phyloP scores from a whole-genome alignment of 371 early-diverging fungal species.

The Lichtheimia hyalospora region DNA sequence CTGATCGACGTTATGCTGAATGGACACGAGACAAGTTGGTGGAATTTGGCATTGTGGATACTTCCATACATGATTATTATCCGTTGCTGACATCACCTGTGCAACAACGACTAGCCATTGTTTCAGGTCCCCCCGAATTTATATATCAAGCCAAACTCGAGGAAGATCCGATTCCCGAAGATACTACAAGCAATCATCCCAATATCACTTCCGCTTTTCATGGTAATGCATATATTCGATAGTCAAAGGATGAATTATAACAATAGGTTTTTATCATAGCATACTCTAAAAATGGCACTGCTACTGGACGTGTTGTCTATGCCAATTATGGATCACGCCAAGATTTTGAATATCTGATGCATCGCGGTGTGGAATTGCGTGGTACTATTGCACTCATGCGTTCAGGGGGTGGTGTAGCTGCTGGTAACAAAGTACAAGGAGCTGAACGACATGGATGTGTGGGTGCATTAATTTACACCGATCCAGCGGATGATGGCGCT shows the following conservation, averaged over 20 bases:
- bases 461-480: conserved; percentile 51
- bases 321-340: conserved; percentile 62
- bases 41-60: conserved; percentile 52
- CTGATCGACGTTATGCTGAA: conserved; percentile 46
- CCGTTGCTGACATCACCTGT: conserved; percentile 61
- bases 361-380: conserved; percentile 41
- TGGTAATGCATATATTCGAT: conserved; percentile 16
- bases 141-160: conserved; percentile 51
- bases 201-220: conserved; percentile 62
- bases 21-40: conserved; percentile 55
- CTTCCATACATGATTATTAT: conserved; percentile 55
- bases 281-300: conserved; percentile 62
- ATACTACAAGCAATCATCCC: conserved; percentile 49
- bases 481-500: conserved; percentile 23
- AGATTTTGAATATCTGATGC: conserved; percentile 56
- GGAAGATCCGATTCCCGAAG: conserved; percentile 59
- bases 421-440: conserved; percentile 59
- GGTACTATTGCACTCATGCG: conserved; percentile 62
- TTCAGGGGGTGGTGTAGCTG: conserved; percentile 56
- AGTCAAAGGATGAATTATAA: neutral
- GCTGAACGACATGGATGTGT: conserved; percentile 60
- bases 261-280: conserved; percentile 4
- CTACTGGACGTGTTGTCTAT: conserved; percentile 62
- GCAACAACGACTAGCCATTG: conserved; percentile 52
- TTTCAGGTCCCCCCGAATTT: conserved; percentile 44